These are phyloP conservation scores for Suillus sp. DNA, from an alignment of 768 basidiomycete genomes.

Conservation along the genomic window DNA sequence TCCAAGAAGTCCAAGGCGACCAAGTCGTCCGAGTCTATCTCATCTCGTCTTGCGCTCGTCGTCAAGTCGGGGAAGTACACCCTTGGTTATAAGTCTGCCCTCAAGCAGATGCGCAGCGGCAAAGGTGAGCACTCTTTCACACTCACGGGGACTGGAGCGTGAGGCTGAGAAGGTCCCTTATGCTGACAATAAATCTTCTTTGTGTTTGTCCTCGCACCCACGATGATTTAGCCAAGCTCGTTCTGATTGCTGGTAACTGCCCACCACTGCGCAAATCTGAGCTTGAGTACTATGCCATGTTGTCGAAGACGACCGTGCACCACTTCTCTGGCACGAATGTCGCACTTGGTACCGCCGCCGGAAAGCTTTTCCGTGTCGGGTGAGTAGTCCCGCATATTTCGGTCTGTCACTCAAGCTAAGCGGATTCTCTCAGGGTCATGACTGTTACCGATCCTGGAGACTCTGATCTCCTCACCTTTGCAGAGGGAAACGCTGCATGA, in stretches of 20 bases:
- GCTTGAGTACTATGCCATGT: conserved; percentile 99
- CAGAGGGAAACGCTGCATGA: conserved; percentile 68
- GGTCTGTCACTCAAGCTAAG: neutral
- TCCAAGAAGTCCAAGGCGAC: conserved; percentile 94
- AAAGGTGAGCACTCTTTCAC: conserved; percentile 76
- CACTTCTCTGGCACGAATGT: conserved; percentile 98
- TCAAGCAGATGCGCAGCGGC: conserved; percentile 97
- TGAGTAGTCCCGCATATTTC: conserved; percentile 35
- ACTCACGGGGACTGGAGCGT: conserved; percentile 93
- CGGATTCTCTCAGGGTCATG: conserved; percentile 73
- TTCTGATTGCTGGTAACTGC: conserved; percentile 98
- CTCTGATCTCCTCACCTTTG: conserved; percentile 89
- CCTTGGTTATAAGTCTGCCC: conserved; percentile 96
- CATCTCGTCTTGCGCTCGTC: conserved; percentile 90
- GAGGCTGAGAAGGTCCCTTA: conserved; percentile 99
- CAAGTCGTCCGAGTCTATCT: conserved; percentile 92
- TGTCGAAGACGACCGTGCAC: conserved; percentile 98
- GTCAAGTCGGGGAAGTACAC: conserved; percentile 99
- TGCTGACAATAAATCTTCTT: conserved; percentile 51
- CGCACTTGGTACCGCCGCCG: conserved; percentile 97
- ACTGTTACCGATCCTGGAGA: conserved; percentile 95
- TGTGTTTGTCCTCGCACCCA: conserved; percentile 20
- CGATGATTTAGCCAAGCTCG: conserved; percentile 80
- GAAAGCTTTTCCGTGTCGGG: conserved; percentile 99
- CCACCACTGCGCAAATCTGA: conserved; percentile 99